Evolutionary conservation across 305 asterid species (phyloP).

Genomic region (Solanum aculeatissimum): DNA sequence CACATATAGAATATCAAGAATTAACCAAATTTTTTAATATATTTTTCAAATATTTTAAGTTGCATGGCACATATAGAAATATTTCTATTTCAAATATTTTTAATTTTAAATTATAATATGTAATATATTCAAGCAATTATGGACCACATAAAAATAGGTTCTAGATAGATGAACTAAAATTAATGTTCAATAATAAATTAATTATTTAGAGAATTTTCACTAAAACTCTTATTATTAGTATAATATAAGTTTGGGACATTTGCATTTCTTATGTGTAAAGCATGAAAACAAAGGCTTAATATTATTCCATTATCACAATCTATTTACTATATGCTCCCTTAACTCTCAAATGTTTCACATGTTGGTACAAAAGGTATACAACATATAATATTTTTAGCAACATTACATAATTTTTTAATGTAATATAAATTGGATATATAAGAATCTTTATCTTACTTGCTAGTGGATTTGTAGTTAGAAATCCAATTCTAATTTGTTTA

Average conservation of each 20-base stretch:
- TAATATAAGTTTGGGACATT: background rate
- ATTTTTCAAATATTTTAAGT: background rate
- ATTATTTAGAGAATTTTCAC: background rate
- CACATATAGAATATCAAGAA: background rate
- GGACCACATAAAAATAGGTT: background rate
- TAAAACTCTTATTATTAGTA: background rate
- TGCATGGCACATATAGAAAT: too few relatives aligned
- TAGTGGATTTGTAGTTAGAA: background rate
- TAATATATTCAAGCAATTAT: background rate
- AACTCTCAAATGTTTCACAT: background rate
- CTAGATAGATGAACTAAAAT: background rate
- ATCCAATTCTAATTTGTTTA: background rate
- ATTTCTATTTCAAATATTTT: too few relatives aligned
- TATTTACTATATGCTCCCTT: background rate
- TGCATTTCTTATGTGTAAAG: background rate
- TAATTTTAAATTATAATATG: too few relatives aligned
- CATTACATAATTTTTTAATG: background rate
- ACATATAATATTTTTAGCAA: background rate
- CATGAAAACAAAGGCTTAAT: background rate
- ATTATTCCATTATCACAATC: background rate
- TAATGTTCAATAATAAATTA: background rate
- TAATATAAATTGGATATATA: background rate
- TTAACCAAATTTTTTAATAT: background rate
- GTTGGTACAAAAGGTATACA: background rate
- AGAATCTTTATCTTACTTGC: background rate